Evolutionary conservation across 495 filamentous ascomycete species (phyloP).

Genomic region (Corynascus novoguineensis): DNA sequence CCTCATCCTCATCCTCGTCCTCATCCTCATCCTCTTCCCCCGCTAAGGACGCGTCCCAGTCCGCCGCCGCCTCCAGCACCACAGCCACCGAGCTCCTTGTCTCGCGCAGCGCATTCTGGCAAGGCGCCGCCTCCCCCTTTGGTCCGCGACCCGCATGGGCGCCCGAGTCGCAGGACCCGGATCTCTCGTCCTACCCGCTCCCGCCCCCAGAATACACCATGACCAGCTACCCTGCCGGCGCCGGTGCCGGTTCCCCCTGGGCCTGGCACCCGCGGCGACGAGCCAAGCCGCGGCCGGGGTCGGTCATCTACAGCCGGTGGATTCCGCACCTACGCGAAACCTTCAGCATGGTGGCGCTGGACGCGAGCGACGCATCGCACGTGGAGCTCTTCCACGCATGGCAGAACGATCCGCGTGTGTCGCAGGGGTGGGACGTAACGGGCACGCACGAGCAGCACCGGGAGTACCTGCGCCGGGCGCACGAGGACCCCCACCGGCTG

Average conservation of each 20-base stretch:
- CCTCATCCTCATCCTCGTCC: no score
- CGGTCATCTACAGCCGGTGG: slow-evolving; percentile 60
- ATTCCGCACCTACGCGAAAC: slow-evolving; percentile 61
- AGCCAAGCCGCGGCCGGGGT: slow-evolving; percentile 55
- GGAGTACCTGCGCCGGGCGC: slow-evolving; percentile 54
- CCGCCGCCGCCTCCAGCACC: slow-evolving; percentile 5
- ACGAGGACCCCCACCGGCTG: slow-evolving; percentile 58
- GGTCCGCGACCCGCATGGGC: slow-evolving; percentile 59
- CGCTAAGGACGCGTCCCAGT: no score
- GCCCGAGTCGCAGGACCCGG: slow-evolving; percentile 35
- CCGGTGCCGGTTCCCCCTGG: background rate
- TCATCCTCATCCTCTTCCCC: no score
- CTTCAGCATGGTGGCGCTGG: slow-evolving; percentile 60
- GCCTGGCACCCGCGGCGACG: slow-evolving; percentile 55
- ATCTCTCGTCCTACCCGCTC: slow-evolving; percentile 44
- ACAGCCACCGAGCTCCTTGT: slow-evolving; percentile 36
- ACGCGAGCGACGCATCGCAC: slow-evolving; percentile 50
- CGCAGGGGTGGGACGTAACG: slow-evolving; percentile 63
- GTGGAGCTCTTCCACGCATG: slow-evolving; percentile 58
- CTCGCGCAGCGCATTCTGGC: slow-evolving; percentile 57
- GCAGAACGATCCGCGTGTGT: slow-evolving; percentile 68
- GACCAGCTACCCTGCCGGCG: slow-evolving; percentile 27
- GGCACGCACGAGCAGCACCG: slow-evolving; percentile 59
- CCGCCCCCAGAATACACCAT: slow-evolving; percentile 52
- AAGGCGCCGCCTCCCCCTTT: slow-evolving; percentile 60